These are phyloP conservation scores for Pluteus cervinus DNA, from an alignment of 768 basidiomycete species.

Conservation along the genomic window DNA sequence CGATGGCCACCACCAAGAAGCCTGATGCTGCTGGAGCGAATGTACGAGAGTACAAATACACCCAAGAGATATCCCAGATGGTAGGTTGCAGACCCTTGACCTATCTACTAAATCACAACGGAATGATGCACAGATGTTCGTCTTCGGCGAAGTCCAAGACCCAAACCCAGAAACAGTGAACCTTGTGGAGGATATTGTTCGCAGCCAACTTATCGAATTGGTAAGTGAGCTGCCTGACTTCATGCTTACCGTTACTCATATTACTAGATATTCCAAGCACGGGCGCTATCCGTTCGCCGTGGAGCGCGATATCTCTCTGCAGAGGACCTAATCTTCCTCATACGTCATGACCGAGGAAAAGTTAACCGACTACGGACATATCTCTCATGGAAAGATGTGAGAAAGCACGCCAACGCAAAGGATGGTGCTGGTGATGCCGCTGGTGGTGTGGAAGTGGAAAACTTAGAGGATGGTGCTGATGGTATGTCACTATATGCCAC, in stretches of 20 bases:
- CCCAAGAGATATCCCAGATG: slow-evolving; percentile 93
- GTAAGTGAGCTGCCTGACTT: slow-evolving; percentile 32
- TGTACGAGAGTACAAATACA: slow-evolving; percentile 76
- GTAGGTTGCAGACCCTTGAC: slow-evolving; percentile 28
- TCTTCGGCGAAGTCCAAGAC: slow-evolving; percentile 93
- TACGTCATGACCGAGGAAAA: slow-evolving; percentile 89
- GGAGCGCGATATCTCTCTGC: slow-evolving; percentile 83
- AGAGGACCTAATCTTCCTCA: slow-evolving; percentile 95
- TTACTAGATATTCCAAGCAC: slow-evolving; percentile 80
- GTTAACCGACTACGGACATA: slow-evolving; percentile 91
- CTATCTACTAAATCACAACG: background rate
- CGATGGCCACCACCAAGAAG: slow-evolving; percentile 7
- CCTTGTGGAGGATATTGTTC: slow-evolving; percentile 92
- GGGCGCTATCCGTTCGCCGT: slow-evolving; percentile 74
- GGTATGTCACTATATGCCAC: slow-evolving; percentile 36
- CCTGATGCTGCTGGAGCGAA: slow-evolving; percentile 10
- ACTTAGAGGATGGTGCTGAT: slow-evolving; percentile 77
- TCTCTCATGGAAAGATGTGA: slow-evolving; percentile 94
- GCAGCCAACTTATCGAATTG: slow-evolving; percentile 86
- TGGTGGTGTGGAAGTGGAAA: slow-evolving; percentile 77
- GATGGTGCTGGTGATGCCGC: slow-evolving; percentile 81
- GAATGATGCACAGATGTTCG: slow-evolving; percentile 69
- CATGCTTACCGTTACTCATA: slow-evolving; percentile 4
- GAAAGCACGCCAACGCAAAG: slow-evolving; percentile 92
- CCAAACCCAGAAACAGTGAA: slow-evolving; percentile 83